Base-by-base conservation (phyloP, 1,139 yeast genomes). In the Yamadazyma kanchanaburiensis region DNA sequence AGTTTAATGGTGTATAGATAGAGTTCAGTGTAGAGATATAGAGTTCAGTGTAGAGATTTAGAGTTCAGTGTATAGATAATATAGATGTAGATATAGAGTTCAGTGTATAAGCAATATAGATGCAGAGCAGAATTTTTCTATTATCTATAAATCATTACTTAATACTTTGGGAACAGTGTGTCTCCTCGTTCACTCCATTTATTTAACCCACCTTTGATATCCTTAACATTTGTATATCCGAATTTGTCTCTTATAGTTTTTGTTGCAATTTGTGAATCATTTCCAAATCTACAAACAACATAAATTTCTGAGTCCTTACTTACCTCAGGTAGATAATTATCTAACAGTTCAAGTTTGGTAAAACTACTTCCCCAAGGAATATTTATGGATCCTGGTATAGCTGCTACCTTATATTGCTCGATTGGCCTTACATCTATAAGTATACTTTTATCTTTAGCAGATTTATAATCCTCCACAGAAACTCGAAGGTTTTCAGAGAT, bases 241-340 rank as follows among this genome's bases (percentile, higher is more conserved):
- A 73, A 59, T 4, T 64, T 58, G 10, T 72, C 76, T 28, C 67
- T 60, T 28, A 91, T 54, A 27, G 68, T 58, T 37, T 65, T 58
- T 0, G 85, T 78, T 0, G 95, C 95, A 12, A 77, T 56, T 47
- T 86, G 91, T 0, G 97, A 89, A 52, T 91, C 97, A 52, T 87
- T 88, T 5, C 99, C 99, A 50, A 68, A 80, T 22, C 97, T 70
- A 54, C 99, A 91, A 11, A 89, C 64, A 0, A 84, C 79, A 38
- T 52, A 68, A 1, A 68, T 43, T 0, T 37, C 33, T 33, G 49
- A 48, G 6, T 45, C 40, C 33, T 55, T 55, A 21, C 46, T 38
- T 21, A 49, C 43, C 1, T 25, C 18, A 0, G 68, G 69, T 7
- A 40, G 15, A 15, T 29, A 29, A 6, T 43, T 36, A 19, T 53